Evolutionary conservation across 116 monocot genomes (phyloP), one percentile per base, ranked within the genome.

Genomic region (Dioscorea cayenensis): DNA sequence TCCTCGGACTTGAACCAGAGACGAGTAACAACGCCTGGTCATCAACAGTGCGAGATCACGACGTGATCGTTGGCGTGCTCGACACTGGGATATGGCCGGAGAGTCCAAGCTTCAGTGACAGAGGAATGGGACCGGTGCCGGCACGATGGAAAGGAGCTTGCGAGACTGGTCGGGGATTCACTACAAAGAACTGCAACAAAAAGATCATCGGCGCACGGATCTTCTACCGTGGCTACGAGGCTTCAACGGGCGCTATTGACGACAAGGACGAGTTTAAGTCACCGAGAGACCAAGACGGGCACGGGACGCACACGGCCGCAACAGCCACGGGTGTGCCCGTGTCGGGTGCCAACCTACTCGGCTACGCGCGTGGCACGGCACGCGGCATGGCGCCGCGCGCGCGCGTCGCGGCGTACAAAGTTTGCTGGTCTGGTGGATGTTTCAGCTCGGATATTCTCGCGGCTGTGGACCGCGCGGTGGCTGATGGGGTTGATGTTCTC

Each of bases 71-170:
- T 14, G 95, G 95, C 2, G 89, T 95, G 63, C 84, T 95, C 36
- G 95, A 95, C 74, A 95, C 95, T 18, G 95, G 95, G 19, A 95
- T 95, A 20, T 92, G 91, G 95, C 95, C 95, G 3, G 91, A 89
- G 72, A 87, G 84, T 68, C 87, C 87, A 25, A 92, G 92, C 84
- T 95, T 95, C 78, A 79, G 71, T 58, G 95, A 95, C 79, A 58
- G 27, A 65, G 85, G 83, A 48, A 77, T 92, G 79, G 60, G 67
- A 50, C 87, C 85, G 2, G 78, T 87, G 49, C 87, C 89, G 0
- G 51, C 70, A 4, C 64, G 79, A n/a, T 95, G 95, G 95, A 92
- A 85, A 64, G 95, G 92, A 17, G 76, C 72, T 0, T 95, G 95
- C 77, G 86, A 89, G 72, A 28, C 67, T 19, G 92, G 91, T 50